phyloP scores from a whole-genome alignment of 140 eudicot genomes.

The Anethum foeniculum region DNA sequence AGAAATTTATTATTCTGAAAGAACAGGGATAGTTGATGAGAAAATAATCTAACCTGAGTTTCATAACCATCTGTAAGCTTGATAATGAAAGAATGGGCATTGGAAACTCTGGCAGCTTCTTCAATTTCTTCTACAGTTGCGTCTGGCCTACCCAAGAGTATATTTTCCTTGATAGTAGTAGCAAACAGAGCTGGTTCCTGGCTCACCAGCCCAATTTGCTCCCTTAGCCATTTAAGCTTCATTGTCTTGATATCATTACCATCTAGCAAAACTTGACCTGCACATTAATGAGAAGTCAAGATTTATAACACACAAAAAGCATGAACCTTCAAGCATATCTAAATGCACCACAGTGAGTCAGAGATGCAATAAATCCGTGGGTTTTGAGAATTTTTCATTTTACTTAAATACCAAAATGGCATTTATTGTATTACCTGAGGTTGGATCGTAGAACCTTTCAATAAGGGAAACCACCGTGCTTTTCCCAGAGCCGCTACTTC shows the following conservation, averaged over 20 bases:
- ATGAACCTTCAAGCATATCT: background rate
- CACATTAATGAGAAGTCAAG: slow-evolving; percentile 3
- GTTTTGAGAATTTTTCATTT: background rate
- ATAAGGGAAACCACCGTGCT: slow-evolving; percentile 90
- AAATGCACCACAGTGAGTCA: background rate
- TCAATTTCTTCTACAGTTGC: slow-evolving; percentile 63
- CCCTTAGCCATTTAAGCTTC: slow-evolving; percentile 75
- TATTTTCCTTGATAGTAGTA: slow-evolving; percentile 88
- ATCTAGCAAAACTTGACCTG: slow-evolving; percentile 80
- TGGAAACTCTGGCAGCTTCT: slow-evolving; percentile 88
- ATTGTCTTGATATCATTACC: slow-evolving; percentile 70
- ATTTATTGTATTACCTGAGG: slow-evolving; percentile 34
- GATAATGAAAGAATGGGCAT: slow-evolving; percentile 77
- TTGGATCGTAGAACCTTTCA: slow-evolving; percentile 92
- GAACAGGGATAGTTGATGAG: background rate
- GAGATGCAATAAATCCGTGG: background rate
- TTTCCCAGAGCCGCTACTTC: slow-evolving; percentile 96
- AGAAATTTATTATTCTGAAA: background rate
- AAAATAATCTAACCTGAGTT: slow-evolving; percentile 49
- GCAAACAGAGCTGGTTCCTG: slow-evolving; percentile 94
- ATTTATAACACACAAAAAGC: background rate
- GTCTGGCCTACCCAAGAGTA: slow-evolving; percentile 79
- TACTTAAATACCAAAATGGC: background rate
- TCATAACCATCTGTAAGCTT: slow-evolving; percentile 84
- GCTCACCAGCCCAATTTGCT: slow-evolving; percentile 87